Evolutionary conservation across 1,284 basidiomycete genomes (phyloP), one percentile per base, ranked within the genome.

Genomic region (Ceratobasidium sp.): DNA sequence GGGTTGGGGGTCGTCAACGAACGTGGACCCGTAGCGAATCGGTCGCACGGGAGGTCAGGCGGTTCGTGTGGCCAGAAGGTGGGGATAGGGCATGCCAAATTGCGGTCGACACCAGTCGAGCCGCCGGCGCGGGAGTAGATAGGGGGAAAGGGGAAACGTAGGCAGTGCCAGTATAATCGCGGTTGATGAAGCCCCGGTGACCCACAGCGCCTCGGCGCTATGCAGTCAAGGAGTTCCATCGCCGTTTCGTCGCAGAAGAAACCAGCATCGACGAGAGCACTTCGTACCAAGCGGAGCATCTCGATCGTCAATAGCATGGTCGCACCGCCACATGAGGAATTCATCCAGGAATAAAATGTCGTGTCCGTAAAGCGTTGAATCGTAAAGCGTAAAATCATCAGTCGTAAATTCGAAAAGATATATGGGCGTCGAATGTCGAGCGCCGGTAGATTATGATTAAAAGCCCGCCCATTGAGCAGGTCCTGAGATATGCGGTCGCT

Each of bases 301-400:
- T 71, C 67, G 46, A 71, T 61, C 57, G 44, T 59, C 47, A 46
- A 21, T 2, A 28, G 50, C 32, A 47, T 52, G 46, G 44, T n/a
- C 28, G 26, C 30, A 1, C 8, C 30, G 28, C 59, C 58, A 43
- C 58, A 61, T 26, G 30, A 14, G 61, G 46, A 28, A 47, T 13
- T 38, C 61, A 32, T 63, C 30, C 47, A 49, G 18, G 5, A 30
- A 18, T 38, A 61, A 21, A 23, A 21, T n/a, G 55, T 71, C 49
- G 30, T 59, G 67, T 71, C 67, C 44, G 55, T 59, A 71, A 71
- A 46, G 38, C 55, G 43, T 69, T 50, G 26, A 71, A 44, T 69
- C 67, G 55, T 71, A 26, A 71, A 23, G 16, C 35, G 43, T 43
- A 46, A 69, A 63, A 50, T 50, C 61, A 44, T 62, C 16, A 13